Evolutionary conservation across 1,284 basidiomycete species (phyloP), one percentile per base, ranked within the genome.

Genomic region (Mycosarcoma mackinlayi): DNA sequence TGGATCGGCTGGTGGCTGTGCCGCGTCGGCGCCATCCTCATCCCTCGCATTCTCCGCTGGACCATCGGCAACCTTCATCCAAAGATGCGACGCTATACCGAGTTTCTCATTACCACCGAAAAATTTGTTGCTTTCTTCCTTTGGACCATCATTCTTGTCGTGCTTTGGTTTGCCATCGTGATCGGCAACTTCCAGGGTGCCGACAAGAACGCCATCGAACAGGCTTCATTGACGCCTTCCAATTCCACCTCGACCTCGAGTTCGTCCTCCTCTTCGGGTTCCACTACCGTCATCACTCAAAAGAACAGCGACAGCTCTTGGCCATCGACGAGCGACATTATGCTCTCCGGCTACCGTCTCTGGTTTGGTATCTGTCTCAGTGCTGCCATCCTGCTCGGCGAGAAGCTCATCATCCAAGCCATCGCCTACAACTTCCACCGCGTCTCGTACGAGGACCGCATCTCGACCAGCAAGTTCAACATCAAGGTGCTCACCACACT

Each of bases 1-100:
- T 94, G 92, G 92, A 87, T 77, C 86, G 91, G 92, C 19, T 94
- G 92, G 91, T 95, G 92, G 92, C 88, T 84, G 35, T 85, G 89
- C 6, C 86, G 91, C 38, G 90, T 91, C 5, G 83, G 84, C 30
- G 86, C 90, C 86, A 89, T 84, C 76, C 53, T 77, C 41, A 46
- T 71, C n/a, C 75, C 68, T 5, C 61, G 55, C 23, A 2, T 72
- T 3, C 49, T 72, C 5, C 47, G 47, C 6, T 61, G 59, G 47
- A 66, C 52, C 39, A 28, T 51, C 55, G 37, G 50, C 6, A 68
- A 62, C 35, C 51, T 86, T 87, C 61, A 86, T 24, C 47, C 46
- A 50, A 60, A 51, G 38, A 45, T 51, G 71, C 87, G 89, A 89
- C 79, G 85, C 89, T 85, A 83, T 59, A 78, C 78, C 51, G 90